These are phyloP conservation scores for Saccharomyces hybrid DNA, from an alignment of 1,139 yeast genomes.

Conservation along the genomic window DNA sequence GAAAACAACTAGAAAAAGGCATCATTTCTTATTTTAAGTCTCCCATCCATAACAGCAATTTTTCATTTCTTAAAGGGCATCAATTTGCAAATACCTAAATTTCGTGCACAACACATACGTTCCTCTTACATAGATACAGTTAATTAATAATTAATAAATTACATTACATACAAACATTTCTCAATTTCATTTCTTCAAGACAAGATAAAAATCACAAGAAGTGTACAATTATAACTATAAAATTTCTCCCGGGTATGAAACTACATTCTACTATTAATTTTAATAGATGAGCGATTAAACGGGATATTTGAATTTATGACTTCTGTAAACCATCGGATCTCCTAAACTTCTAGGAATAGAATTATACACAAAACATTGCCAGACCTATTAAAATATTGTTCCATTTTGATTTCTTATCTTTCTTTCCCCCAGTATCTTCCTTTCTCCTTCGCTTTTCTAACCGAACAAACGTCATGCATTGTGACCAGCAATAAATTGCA, in stretches of 20 bases:
- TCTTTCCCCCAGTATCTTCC: background rate
- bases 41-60: background rate
- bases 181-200: background rate
- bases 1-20: background rate
- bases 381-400: background rate
- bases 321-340: slow-evolving; percentile 14
- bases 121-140: too few species aligned
- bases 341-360: background rate
- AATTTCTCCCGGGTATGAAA: slow-evolving; percentile 32
- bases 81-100: background rate
- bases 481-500: background rate
- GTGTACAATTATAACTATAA: background rate
- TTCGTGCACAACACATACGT: background rate
- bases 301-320: slow-evolving; percentile 30
- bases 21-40: background rate
- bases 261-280: slow-evolving; percentile 30
- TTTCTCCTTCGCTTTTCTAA: background rate
- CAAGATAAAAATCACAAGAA: background rate
- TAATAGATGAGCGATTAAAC: slow-evolving; percentile 36
- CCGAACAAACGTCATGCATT: background rate
- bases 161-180: background rate
- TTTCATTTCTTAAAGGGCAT: background rate
- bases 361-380: background rate
- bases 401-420: background rate
- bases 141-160: background rate